These are phyloP conservation scores for Stellera chamaejasme DNA, from an alignment of 345 rosid species.

Conservation along the genomic window DNA sequence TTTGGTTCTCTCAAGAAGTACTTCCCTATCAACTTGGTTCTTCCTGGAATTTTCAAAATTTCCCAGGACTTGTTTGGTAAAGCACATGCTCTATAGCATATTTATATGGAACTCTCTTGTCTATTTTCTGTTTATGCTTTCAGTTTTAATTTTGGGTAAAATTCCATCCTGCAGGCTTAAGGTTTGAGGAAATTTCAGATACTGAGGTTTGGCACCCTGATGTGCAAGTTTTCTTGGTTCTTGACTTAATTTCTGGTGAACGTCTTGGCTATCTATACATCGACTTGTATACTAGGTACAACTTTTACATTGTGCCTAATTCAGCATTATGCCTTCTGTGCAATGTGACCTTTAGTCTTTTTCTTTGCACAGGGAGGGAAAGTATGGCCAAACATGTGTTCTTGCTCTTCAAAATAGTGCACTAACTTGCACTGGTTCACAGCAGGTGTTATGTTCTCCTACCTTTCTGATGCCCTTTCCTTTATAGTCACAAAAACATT, in stretches of 20 bases:
- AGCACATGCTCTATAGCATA: neutral
- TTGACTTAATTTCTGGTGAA: conserved; percentile 71
- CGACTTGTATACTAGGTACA: conserved; percentile 70
- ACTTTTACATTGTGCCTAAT: conserved; percentile 9
- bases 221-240: conserved; percentile 61
- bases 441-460: conserved; percentile 38
- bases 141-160: conserved; percentile 5
- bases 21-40: conserved; percentile 81
- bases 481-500: neutral
- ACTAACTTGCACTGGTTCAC: conserved; percentile 37
- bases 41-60: conserved; percentile 81
- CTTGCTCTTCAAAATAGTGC: conserved; percentile 87
- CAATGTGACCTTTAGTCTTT: too few relatives aligned
- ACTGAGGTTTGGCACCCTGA: conserved; percentile 73
- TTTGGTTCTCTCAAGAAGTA: conserved; percentile 65
- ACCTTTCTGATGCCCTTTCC: neutral
- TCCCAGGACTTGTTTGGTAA: conserved; percentile 91
- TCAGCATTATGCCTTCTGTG: conserved; percentile 7
- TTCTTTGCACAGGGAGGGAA: conserved; percentile 61
- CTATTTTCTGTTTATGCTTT: neutral
- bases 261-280: conserved; percentile 88
- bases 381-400: conserved; percentile 73
- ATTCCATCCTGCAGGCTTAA: conserved; percentile 45
- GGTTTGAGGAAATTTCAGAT: conserved; percentile 63
- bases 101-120: neutral